Conservation (phyloP, 768 basidiomycete species). For the Scleroderma citrinum region DNA sequence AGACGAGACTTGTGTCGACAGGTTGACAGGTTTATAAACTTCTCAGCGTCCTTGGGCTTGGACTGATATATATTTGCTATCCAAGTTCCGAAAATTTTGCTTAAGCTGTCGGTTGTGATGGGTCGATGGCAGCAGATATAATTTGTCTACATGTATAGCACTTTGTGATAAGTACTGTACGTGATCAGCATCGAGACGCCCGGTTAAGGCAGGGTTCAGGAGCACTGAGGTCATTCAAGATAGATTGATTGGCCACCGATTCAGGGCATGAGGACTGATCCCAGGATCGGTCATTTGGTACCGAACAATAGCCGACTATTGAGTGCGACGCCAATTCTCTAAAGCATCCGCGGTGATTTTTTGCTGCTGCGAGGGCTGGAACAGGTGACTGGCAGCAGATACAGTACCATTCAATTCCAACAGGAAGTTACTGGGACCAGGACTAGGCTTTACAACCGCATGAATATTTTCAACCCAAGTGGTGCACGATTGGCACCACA, state of each 20-base stretch:
- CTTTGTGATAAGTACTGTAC: slow-evolving; percentile 22
- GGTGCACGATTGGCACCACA: too few species aligned
- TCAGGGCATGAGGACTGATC: too few species aligned
- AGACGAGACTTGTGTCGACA: background rate
- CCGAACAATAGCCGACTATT: background rate
- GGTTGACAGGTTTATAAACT: slow-evolving; percentile 1
- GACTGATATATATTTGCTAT: slow-evolving; percentile 15
- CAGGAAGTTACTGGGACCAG: too few species aligned
- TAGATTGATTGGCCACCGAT: background rate
- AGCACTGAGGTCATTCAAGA: slow-evolving; percentile 3
- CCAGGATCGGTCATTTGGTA: too few species aligned
- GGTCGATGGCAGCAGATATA: slow-evolving; percentile 11
- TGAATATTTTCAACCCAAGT: too few species aligned
- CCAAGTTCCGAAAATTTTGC: slow-evolving; percentile 17
- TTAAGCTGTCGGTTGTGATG: slow-evolving; percentile 9
- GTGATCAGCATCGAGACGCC: slow-evolving; percentile 12
- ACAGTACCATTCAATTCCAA: too few species aligned
- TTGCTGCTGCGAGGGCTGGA: too few species aligned
- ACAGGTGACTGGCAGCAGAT: too few species aligned
- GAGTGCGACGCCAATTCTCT: too few species aligned
- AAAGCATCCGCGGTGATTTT: too few species aligned
- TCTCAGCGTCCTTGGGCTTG: background rate
- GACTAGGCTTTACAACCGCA: too few species aligned
- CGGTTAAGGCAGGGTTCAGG: slow-evolving; percentile 19
- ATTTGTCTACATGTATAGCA: background rate